These are phyloP conservation scores for Trichosporon faecale DNA, from an alignment of 1,284 basidiomycete genomes.

Conservation along the genomic window DNA sequence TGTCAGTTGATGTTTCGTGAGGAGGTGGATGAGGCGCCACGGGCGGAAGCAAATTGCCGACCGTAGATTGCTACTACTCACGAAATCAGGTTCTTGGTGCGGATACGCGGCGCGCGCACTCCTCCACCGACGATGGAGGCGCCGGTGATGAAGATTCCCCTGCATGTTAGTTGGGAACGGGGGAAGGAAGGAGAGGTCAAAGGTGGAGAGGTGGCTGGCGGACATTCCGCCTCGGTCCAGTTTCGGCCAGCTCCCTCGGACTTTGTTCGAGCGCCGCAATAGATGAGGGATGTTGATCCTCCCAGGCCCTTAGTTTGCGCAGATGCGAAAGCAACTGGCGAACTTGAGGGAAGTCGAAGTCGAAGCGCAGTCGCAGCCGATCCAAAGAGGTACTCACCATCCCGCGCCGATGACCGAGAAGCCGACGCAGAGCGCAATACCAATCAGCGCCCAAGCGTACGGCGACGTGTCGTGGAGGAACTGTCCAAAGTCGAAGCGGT, in stretches of 20 bases:
- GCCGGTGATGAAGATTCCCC: constrained; percentile 97
- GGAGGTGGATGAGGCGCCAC: not conserved
- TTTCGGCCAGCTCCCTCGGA: not conserved
- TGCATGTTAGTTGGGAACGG: constrained; percentile 46
- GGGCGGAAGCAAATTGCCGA: not conserved
- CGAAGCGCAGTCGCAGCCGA: not conserved
- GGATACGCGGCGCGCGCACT: constrained; percentile 87
- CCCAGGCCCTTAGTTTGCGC: too few species aligned
- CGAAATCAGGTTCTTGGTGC: constrained; percentile 98
- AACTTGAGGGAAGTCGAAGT: not conserved
- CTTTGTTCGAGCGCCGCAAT: too few species aligned
- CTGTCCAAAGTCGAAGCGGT: constrained; percentile 85
- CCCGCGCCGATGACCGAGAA: constrained; percentile 90
- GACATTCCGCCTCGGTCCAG: not conserved
- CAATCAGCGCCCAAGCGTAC: constrained; percentile 85
- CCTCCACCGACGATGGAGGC: constrained; percentile 93
- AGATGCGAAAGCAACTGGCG: too few species aligned
- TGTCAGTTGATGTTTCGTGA: constrained; percentile 3
- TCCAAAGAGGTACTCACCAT: constrained; percentile 60
- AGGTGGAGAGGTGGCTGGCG: not conserved
- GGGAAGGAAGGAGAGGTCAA: not conserved
- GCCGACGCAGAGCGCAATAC: constrained; percentile 90
- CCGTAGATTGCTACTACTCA: constrained; percentile 48
- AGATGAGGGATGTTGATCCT: too few species aligned
- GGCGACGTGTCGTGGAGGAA: constrained; percentile 93